phyloP scores from a whole-genome alignment of 2,329 filamentous ascomycete species.

The Lachnellula cervina region DNA sequence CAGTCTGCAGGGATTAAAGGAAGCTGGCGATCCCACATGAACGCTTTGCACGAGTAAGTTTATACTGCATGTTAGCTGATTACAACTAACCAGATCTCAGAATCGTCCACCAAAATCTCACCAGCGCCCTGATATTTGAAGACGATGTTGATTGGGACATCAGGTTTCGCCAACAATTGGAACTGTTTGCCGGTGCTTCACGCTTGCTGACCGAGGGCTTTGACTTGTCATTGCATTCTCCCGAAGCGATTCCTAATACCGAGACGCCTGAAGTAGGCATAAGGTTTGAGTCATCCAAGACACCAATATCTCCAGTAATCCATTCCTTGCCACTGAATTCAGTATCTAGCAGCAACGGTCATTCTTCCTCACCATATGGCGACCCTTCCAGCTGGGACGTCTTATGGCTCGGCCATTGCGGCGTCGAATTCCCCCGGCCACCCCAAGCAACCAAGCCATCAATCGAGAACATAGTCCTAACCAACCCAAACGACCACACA shows the following conservation, averaged over 20 bases:
- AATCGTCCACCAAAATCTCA: constrained; percentile 25
- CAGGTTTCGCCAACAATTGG: constrained; percentile 17
- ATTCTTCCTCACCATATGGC: constrained; percentile 10
- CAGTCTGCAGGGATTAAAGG: constrained; percentile 14
- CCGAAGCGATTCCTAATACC: constrained; percentile 4
- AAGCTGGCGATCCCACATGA: constrained; percentile 20
- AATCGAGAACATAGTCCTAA: constrained; percentile 9
- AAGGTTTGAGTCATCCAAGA: constrained; percentile 11
- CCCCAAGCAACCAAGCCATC: neutral
- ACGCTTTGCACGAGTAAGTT: constrained; percentile 21
- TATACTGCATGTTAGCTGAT: constrained; percentile 34
- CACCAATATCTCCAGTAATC: constrained; percentile 7
- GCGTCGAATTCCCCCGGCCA: constrained; percentile 13
- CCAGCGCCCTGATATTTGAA: constrained; percentile 40
- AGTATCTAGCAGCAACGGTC: neutral
- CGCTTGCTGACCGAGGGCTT: constrained; percentile 4
- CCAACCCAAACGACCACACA: constrained; percentile 9
- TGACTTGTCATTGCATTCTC: constrained; percentile 2
- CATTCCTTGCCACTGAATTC: constrained; percentile 8
- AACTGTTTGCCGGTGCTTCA: constrained; percentile 10
- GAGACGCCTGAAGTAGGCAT: constrained; percentile 23
- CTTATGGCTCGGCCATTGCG: constrained; percentile 18
- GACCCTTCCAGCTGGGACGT: constrained; percentile 16
- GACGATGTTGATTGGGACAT: constrained; percentile 44
- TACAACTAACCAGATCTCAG: constrained; percentile 1